A percentile compares a stretch with the other conserved stretches of the same genome.
Conservation (phyloP, 306 rosid species). For the Lagenaria siceraria region DNA sequence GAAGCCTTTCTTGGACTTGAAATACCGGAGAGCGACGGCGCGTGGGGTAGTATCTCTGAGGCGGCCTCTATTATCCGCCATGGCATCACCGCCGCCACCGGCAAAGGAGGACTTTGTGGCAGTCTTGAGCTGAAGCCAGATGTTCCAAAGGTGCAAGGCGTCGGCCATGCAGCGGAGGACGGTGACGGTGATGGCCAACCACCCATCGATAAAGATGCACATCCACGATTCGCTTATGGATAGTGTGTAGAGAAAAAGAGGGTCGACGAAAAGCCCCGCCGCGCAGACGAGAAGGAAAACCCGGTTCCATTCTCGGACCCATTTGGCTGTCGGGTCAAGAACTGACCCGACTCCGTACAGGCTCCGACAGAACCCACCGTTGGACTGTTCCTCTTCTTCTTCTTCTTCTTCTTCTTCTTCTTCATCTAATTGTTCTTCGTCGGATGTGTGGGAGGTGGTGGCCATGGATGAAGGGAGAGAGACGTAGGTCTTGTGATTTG, state of each 20-base stretch:
- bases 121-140: slow-evolving; percentile 67
- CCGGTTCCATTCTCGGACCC: slow-evolving; percentile 84
- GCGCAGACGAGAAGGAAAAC: slow-evolving; percentile 57
- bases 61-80: slow-evolving; percentile 17
- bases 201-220: slow-evolving; percentile 81
- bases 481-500: background rate
- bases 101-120: slow-evolving; percentile 31
- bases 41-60: slow-evolving; percentile 22
- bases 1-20: slow-evolving; percentile 42
- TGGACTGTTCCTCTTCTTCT: background rate
- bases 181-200: slow-evolving; percentile 82
- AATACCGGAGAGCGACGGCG: slow-evolving; percentile 40
- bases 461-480: background rate
- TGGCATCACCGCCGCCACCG: background rate
- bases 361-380: background rate
- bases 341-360: slow-evolving; percentile 9
- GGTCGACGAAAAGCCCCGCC: slow-evolving; percentile 72
- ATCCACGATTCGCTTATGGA: slow-evolving; percentile 64
- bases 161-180: slow-evolving; percentile 94
- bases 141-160: slow-evolving; percentile 82
- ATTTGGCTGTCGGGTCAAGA: slow-evolving; percentile 43
- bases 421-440: background rate
- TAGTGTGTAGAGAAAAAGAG: slow-evolving; percentile 70
- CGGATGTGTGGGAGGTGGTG: background rate
- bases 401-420: background rate